A percentile compares a stretch with the other conserved stretches of the same genome.
These are phyloP conservation scores for Pichia eremophila DNA, from an alignment of 805 yeast genomes.

Conservation along the genomic window DNA sequence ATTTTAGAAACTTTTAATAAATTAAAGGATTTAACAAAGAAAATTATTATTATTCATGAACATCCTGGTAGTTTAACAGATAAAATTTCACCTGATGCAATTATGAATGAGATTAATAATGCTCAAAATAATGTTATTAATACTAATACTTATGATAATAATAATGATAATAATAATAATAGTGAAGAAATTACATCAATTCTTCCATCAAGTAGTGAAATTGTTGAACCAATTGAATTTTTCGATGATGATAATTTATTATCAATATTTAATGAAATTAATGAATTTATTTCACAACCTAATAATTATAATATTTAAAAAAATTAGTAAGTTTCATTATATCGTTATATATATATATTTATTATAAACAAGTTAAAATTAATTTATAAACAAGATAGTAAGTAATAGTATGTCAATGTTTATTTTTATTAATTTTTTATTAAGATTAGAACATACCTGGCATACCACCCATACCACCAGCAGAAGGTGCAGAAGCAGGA, in stretches of 20 bases:
- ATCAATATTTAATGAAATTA: background rate
- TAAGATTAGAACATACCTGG: slow-evolving; percentile 21
- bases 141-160: too few species aligned
- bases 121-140: background rate
- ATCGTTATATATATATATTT: background rate
- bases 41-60: background rate
- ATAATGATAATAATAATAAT: too few species aligned
- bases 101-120: background rate
- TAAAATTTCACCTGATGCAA: background rate
- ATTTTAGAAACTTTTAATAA: background rate
- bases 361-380: background rate
- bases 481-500: slow-evolving; percentile 36
- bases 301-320: too few species aligned
- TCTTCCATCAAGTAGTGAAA: too few species aligned
- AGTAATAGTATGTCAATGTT: too few species aligned
- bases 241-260: slow-evolving; percentile 1
- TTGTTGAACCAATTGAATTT: background rate
- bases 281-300: background rate
- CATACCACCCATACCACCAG: slow-evolving; percentile 62
- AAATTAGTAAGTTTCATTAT: background rate
- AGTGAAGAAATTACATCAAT: too few species aligned
- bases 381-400: too few species aligned
- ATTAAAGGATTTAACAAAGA: background rate
- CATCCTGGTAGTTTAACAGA: slow-evolving; percentile 1
- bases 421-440: too few species aligned